Evolutionary conservation across 352 stramenopile genomes (phyloP).

Genomic region (Phytopythium boreale): DNA sequence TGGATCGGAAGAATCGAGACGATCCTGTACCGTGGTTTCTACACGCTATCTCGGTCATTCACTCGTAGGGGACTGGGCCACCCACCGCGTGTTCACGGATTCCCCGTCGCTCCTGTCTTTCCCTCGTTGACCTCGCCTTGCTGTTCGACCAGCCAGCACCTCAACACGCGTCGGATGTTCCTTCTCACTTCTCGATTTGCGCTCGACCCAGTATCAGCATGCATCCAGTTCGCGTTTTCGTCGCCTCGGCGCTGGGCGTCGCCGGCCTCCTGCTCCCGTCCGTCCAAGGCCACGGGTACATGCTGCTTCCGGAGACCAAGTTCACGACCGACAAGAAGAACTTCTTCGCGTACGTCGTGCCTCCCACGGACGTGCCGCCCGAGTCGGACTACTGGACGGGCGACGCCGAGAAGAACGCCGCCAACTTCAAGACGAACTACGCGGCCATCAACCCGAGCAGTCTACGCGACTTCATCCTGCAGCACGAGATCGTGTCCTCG

Average conservation of each 20-base stretch:
- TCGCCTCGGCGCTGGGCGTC: constrained; percentile 4
- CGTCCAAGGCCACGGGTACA: constrained; percentile 19
- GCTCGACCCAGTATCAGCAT: background rate
- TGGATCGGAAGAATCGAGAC: background rate
- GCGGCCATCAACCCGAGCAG: constrained; percentile 9
- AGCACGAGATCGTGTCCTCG: constrained; percentile 8
- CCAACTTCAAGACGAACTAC: constrained; percentile 17
- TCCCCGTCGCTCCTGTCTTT: too few relatives aligned
- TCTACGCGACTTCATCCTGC: constrained; percentile 11
- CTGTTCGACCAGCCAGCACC: background rate
- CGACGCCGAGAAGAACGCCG: constrained; percentile 16
- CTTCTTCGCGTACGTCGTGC: constrained; percentile 18
- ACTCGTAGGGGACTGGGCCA: background rate
- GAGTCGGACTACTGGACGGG: constrained; percentile 19
- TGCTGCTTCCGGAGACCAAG: constrained; percentile 23
- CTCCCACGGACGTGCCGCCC: constrained; percentile 8
- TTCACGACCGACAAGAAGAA: constrained; percentile 23
- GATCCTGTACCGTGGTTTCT: background rate
- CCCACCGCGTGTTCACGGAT: too few relatives aligned
- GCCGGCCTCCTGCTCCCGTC: constrained; percentile 8
- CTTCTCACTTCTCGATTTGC: constrained; percentile 6
- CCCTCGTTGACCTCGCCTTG: background rate
- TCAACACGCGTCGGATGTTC: background rate
- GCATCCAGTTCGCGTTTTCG: background rate
- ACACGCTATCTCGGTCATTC: background rate